Base-by-base conservation (phyloP, 208 protist species). In the Acanthamoeba sp. region DNA sequence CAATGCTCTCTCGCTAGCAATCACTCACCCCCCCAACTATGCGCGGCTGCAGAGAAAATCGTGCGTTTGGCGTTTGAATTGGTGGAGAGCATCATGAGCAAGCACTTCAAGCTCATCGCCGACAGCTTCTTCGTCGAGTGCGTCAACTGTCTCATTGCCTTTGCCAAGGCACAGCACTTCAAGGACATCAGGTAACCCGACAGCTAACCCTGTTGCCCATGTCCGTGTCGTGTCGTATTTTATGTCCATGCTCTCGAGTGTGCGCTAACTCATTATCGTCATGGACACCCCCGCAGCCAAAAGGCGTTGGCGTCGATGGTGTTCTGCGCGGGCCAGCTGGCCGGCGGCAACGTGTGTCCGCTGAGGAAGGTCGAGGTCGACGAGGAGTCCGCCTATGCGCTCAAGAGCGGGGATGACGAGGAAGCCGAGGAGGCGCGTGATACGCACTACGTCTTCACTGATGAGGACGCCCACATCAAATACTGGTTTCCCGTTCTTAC, bases 81-180 rank as follows among this genome's bases (percentile, higher is more conserved):
- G 27, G 42, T 96, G 42, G 93, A 96, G 38, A 69, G 45, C 42
- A 93, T 97, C 27, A 93, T 97, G n/a, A 10, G 38, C 27, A 85
- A 91, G 27, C 64, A 97, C 50, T 92, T 96, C 34, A 64, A 90
- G 40, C 57, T 95, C 10, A 64, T 95, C 16, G 80, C 95, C 22
- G 96, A 97, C 27, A 91, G 69, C 22, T 96, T 96, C 16, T 96
- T 97, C 73, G 69, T 94, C 29, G 95, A 98, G 40, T 78, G 40
- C 50, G 84, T 98, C n/a, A 95, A 97, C n/a, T 97, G 94, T 88
- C 88, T 97, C 14, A 62, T 78, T 24, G 73, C 88, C n/a, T 97
- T 97, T 66, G 93, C 80, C 40, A 76, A 78, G 69, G 97, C 96
- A 93, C 91, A 59, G 45, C 48, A 80, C 6, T 95, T 59, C 38